Conservation (phyloP, 495 filamentous ascomycete genomes). For the Hyaloscypha bicolor region DNA sequence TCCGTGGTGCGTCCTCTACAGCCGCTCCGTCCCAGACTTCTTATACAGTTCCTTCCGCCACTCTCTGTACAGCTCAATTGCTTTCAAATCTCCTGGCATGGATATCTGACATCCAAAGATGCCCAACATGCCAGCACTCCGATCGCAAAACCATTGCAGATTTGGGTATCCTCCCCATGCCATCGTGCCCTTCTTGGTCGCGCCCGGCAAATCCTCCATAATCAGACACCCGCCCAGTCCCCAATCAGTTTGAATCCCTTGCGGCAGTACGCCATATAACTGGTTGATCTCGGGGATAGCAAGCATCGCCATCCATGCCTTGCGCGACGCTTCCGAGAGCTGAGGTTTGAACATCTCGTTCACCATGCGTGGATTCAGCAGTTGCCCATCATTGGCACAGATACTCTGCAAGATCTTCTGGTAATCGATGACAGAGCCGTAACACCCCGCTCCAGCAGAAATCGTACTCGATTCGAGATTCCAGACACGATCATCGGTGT, state of each 20-base stretch:
- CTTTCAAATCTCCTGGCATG: constrained; percentile 24
- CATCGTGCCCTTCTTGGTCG: constrained; percentile 33
- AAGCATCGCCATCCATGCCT: constrained; percentile 9
- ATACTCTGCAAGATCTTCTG: constrained; percentile 48
- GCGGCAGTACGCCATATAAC: constrained; percentile 18
- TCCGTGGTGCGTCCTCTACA: neutral
- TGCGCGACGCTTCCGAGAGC: constrained; percentile 23
- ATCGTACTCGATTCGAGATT: constrained; percentile 17
- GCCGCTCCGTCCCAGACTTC: constrained; percentile 26
- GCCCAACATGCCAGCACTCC: constrained; percentile 18
- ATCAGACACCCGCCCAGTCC: constrained; percentile 40
- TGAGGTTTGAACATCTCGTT: constrained; percentile 49
- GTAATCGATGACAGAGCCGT: constrained; percentile 40
- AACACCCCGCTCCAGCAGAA: constrained; percentile 48
- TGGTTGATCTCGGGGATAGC: constrained; percentile 2
- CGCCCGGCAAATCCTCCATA: constrained; percentile 30
- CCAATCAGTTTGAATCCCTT: constrained; percentile 30
- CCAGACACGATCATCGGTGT: constrained; percentile 36
- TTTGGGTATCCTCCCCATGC: constrained; percentile 28
- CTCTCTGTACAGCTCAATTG: neutral
- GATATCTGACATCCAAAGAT: constrained; percentile 26
- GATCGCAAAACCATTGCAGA: constrained; percentile 28
- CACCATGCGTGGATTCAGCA: constrained; percentile 45
- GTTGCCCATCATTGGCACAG: constrained; percentile 43
- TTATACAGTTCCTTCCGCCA: constrained; percentile 27